Conservation (phyloP, 2,329 filamentous ascomycete genomes). For the Aspergillus texensis region DNA sequence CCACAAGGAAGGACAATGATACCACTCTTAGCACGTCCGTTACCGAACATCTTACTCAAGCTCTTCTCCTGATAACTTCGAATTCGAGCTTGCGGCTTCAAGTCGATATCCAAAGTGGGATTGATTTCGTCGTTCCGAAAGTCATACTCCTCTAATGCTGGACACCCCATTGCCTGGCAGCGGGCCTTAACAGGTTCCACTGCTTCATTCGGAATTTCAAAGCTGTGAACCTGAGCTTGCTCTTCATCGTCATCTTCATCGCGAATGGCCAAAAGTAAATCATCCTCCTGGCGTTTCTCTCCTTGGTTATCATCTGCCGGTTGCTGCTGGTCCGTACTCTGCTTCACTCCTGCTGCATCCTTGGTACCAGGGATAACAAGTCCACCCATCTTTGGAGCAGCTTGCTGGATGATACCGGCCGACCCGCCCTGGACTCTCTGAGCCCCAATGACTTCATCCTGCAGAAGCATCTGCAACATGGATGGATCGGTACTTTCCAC, state of each 20-base stretch:
- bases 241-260: conserved; percentile 83
- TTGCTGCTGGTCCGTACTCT: conserved; percentile 56
- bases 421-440: conserved; percentile 71
- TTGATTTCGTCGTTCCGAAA: conserved; percentile 90
- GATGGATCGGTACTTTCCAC: conserved; percentile 88
- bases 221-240: conserved; percentile 85
- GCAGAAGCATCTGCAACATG: conserved; percentile 82
- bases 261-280: conserved; percentile 69
- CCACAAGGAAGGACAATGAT: conserved; percentile 97
- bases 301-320: conserved; percentile 41
- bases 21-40: conserved; percentile 93
- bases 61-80: conserved; percentile 96
- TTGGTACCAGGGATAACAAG: conserved; percentile 94
- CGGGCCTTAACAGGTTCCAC: conserved; percentile 88
- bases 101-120: conserved; percentile 88
- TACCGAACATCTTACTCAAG: conserved; percentile 98
- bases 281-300: conserved; percentile 55
- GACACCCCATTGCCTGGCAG: conserved; percentile 82
- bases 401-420: conserved; percentile 74
- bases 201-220: conserved; percentile 80
- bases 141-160: conserved; percentile 94
- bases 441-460: conserved; percentile 78
- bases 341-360: conserved; percentile 83
- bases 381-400: conserved; percentile 81
- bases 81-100: conserved; percentile 86